Conservation (phyloP, 306 rosid species). For the Sesbania bispinosa region DNA sequence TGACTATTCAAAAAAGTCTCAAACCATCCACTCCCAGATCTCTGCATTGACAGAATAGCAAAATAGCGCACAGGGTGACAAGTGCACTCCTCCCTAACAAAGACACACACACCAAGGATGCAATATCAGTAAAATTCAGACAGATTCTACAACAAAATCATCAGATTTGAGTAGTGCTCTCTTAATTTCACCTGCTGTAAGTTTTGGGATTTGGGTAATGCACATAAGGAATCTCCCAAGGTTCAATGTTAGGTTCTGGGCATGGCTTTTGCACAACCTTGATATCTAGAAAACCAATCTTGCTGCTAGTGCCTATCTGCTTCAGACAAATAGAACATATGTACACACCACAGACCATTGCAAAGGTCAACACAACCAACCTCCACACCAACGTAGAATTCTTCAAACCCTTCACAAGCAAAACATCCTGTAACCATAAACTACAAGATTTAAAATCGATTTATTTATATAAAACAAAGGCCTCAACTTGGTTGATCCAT, state of each 20-base stretch:
- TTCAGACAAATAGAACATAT: conserved; percentile 84
- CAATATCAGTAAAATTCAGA: conserved; percentile 28
- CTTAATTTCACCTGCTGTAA: conserved; percentile 67
- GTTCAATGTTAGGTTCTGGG: conserved; percentile 65
- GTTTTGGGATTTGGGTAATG: conserved; percentile 84
- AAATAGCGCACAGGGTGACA: conserved; percentile 89
- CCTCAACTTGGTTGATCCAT: conserved; percentile 18
- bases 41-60: conserved; percentile 90
- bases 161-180: neutral
- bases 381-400: conserved; percentile 77
- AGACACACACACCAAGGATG: conserved; percentile 17
- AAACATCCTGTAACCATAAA: conserved; percentile 56
- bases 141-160: conserved; percentile 12
- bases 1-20: conserved; percentile 95
- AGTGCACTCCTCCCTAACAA: conserved; percentile 75
- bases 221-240: conserved; percentile 63
- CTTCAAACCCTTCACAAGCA: conserved; percentile 59
- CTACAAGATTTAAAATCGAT: conserved; percentile 12
- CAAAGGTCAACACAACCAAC: conserved; percentile 66
- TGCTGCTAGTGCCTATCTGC: conserved; percentile 63
- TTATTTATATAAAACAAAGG: neutral
- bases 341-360: conserved; percentile 89
- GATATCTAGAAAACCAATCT: conserved; percentile 48
- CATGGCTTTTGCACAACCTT: conserved; percentile 60
- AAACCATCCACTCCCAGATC: conserved; percentile 99